Percentiles rank a stretch among this genome's conserved stretches.
Conservation (phyloP, 176 grass and related monocot genomes). For the Ensete ventricosum region DNA sequence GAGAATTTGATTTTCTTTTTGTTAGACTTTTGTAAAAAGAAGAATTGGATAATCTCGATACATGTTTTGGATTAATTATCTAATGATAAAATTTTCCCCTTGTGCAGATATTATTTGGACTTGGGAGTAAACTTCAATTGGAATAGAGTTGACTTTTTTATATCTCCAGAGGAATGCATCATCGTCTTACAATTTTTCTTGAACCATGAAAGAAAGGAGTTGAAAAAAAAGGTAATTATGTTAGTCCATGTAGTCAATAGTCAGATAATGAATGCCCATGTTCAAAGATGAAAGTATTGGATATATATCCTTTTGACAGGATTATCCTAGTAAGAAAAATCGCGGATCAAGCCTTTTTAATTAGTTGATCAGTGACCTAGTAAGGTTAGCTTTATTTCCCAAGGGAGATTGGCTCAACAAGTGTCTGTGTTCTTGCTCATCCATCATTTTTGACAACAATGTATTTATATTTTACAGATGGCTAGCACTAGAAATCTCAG, state of each 20-base stretch:
- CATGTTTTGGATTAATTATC: background rate
- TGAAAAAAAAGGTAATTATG: background rate
- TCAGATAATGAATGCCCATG: too few species aligned
- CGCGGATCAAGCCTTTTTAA: background rate
- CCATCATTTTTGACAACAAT: background rate
- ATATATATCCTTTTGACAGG: background rate
- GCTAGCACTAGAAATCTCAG: background rate
- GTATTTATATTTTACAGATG: background rate
- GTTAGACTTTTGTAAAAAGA: background rate
- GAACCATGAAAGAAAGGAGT: background rate
- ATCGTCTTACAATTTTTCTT: too few species aligned
- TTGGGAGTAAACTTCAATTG: background rate
- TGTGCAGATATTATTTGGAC: background rate
- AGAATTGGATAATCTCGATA: background rate
- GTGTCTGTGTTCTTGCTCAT: background rate
- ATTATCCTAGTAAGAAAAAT: background rate
- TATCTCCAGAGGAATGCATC: too few species aligned
- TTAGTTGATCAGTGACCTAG: background rate
- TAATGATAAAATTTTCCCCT: background rate
- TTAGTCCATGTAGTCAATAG: too few species aligned
- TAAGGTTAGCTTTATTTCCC: background rate
- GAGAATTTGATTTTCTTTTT: background rate
- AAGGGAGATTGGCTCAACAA: background rate
- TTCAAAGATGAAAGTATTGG: background rate
- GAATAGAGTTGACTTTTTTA: background rate